Evolutionary conservation across 73 alveolate species (phyloP).

Genomic region (Diophrys appendiculata): DNA sequence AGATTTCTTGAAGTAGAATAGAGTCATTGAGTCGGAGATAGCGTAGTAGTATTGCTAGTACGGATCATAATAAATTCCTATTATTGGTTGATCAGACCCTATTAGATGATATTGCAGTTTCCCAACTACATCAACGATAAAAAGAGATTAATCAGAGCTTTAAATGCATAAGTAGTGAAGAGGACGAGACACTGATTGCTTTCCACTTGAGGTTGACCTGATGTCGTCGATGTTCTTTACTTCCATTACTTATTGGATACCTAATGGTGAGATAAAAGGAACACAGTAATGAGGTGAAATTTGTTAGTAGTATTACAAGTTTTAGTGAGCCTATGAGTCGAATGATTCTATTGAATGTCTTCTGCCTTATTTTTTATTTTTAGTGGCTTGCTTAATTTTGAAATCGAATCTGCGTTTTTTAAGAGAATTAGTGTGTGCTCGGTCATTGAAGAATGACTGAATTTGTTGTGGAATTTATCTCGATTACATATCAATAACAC

Average conservation of each 20-base stretch:
- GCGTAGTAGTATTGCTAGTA: constrained; percentile 26
- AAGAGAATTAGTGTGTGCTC: neutral
- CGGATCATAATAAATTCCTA: constrained; percentile 45
- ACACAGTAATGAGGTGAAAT: neutral
- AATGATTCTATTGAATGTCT: neutral
- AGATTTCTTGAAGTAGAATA: constrained; percentile 31
- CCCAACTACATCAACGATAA: neutral
- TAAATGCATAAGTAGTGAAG: constrained; percentile 1
- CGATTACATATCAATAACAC: constrained; percentile 1
- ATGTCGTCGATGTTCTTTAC: constrained; percentile 22
- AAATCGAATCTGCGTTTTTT: constrained; percentile 11
- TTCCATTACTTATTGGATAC: constrained; percentile 16
- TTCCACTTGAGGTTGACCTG: neutral
- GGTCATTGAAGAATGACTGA: constrained; percentile 14
- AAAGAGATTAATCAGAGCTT: constrained; percentile 1
- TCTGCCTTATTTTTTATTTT: constrained; percentile 2
- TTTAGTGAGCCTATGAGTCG: neutral
- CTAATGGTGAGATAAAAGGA: constrained; percentile 23
- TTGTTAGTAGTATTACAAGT: neutral
- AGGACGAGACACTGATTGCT: no score
- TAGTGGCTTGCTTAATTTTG: constrained; percentile 12
- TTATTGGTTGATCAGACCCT: constrained; percentile 36
- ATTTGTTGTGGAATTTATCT: neutral
- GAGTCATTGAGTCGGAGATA: constrained; percentile 25
- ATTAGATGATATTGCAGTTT: neutral